Evolutionary conservation across 1,284 basidiomycete species (phyloP), one percentile per base, ranked within the genome.

Genomic region (Albatrellus sp.): DNA sequence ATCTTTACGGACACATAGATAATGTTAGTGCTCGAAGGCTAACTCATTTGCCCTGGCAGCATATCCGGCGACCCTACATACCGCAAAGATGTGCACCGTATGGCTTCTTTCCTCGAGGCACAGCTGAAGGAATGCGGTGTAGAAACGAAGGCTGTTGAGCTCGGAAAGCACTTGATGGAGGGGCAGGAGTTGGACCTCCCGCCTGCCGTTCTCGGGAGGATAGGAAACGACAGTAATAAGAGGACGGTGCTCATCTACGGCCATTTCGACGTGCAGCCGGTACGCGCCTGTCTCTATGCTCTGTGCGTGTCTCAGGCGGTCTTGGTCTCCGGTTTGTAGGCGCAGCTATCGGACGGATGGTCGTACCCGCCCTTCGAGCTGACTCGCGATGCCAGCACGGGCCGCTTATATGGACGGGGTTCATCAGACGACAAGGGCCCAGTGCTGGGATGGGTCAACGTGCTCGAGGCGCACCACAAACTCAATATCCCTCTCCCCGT

Each of bases 391-490:
- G 64, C 73, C 50, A 69, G 73, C 55, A 77, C 78, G 2, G 84
- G 80, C 6, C 73, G 76, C 44, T 70, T 98, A 31, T 85, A 90
- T 55, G 94, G 94, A 2, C 86, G 94, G 44, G 92, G 92, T 12
- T 78, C 88, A 39, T 83, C 86, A 8, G 92, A 97, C 59, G 92
- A 97, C 69, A 97, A 97, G 63, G 91, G 92, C 2, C 90, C 90
- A 6, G 70, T 94, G 37, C 65, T 97, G 39, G 93, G 90, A 33
- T 98, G 94, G 96, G 65, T 98, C 51, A 96, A 98, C 61, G 85
- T 92, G 42, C 71, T 98, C 44, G 85, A 97, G 57, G 92, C 91
- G 38, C 92, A 98, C 49, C 67, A 73, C 46, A 62, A 80, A 50
- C 75, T 81, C 40, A 73, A 76, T 35, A 70, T 84, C 45, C 78